Evolutionary conservation across 164 flowering plant species (phyloP).

Genomic region (Vitis cinerea): DNA sequence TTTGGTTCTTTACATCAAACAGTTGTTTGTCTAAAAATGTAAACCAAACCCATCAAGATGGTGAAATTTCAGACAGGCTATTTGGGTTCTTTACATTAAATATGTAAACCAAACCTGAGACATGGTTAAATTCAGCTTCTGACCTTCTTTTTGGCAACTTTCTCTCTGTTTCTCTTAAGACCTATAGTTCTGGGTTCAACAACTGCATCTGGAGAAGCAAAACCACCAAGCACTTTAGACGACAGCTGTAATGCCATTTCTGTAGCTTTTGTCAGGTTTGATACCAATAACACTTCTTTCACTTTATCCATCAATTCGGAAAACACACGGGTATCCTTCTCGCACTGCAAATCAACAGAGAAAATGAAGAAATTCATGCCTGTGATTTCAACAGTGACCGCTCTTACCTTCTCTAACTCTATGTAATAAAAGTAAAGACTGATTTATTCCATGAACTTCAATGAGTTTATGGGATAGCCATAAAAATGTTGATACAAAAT

Average conservation of each 20-base stretch:
- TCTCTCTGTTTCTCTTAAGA: constrained; percentile 20
- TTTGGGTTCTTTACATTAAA: not conserved
- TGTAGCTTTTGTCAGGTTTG: constrained; percentile 24
- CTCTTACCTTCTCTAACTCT: too few species aligned
- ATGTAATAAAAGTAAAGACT: too few species aligned
- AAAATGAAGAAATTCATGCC: not conserved
- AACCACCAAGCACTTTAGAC: constrained; percentile 5
- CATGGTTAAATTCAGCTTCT: not conserved
- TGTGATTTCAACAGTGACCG: too few species aligned
- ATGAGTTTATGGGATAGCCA: too few species aligned
- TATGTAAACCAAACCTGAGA: not conserved
- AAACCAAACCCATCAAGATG: too few species aligned
- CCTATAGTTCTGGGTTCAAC: not conserved
- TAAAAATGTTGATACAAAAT: too few species aligned
- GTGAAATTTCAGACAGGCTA: too few species aligned
- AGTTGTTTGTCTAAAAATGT: too few species aligned
- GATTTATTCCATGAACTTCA: too few species aligned
- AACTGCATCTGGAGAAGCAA: constrained; percentile 5
- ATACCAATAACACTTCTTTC: constrained; percentile 32
- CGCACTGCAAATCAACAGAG: constrained; percentile 31
- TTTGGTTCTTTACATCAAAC: too few species aligned
- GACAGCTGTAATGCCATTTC: constrained; percentile 25
- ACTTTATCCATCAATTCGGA: constrained; percentile 26
- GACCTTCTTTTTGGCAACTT: not conserved
- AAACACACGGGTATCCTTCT: constrained; percentile 15